Evolutionary conservation across 805 yeast genomes (phyloP), one percentile per base, ranked within the genome.

Genomic region (Yamadazyma laniorum): DNA sequence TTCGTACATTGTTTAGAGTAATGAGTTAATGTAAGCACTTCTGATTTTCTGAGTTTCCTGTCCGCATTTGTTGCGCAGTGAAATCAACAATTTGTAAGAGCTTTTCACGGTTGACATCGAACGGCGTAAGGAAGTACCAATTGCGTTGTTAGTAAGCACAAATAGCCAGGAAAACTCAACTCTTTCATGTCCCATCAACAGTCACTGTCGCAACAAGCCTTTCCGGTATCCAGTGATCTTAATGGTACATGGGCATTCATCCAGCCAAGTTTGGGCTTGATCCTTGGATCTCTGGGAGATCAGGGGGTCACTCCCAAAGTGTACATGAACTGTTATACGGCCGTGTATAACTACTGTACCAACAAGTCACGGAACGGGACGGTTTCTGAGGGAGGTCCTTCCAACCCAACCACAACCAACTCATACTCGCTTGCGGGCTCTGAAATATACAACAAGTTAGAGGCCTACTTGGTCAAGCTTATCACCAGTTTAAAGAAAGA

Each of bases 301-400:
- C 77, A 79, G 40, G 81, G 84, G 3, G 74, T 84, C 32, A 80
- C 82, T 19, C 68, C 80, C 31, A 77, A 58, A 46, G 77, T 84
- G 82, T 89, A 87, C 62, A 86, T 89, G 85, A 83, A 83, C 49
- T 85, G 91, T 42, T 90, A 90, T 63, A 87, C 96, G 1, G 91
- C 95, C 4, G 83, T 91, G 45, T 91, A 89, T 67, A 89, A 90
- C 63, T 90, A 86, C 58, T 90, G 98, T 67, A 90, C 88, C 30
- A 82, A 82, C 52, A 82, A 82, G 48, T 80, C 89, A 4, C 71
- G 87, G 27, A 48, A 50, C 34, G 29, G 33, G 9, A 23, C 38
- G 2, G 35, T 29, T 21, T 16, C 45, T 4, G 18, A 35, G n/a
- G 25, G 37, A 7, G 25, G 27, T 12, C 21, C 28, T 11, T 11